Evolutionary conservation across 257 asterid species (phyloP).

Genomic region (Plantago major): DNA sequence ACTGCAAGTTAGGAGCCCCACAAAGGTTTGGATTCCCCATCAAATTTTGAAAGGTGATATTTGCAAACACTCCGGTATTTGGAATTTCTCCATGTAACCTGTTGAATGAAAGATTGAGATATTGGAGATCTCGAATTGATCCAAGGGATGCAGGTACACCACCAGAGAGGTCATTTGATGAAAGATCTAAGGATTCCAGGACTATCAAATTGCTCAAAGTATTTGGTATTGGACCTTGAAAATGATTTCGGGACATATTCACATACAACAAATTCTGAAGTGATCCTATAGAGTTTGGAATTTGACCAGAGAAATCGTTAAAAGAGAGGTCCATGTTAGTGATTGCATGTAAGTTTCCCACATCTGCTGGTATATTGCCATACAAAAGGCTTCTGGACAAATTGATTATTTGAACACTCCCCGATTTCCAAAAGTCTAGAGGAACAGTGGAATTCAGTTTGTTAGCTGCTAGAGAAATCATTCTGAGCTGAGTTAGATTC

Average conservation of each 20-base stretch:
- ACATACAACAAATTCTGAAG: constrained; percentile 27
- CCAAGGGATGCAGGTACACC: constrained; percentile 32
- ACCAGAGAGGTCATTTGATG: constrained; percentile 28
- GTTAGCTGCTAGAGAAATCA: constrained; percentile 29
- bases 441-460: constrained; percentile 26
- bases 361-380: constrained; percentile 24
- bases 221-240: constrained; percentile 26
- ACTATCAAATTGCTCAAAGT: constrained; percentile 25
- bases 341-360: constrained; percentile 28
- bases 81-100: constrained; percentile 32
- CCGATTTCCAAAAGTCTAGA: constrained; percentile 27
- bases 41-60: constrained; percentile 17
- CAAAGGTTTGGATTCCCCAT: constrained; percentile 31
- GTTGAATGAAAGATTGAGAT: constrained; percentile 34
- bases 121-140: constrained; percentile 27
- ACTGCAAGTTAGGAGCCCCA: constrained; percentile 23
- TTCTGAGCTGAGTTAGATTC: constrained; percentile 27
- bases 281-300: constrained; percentile 25
- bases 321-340: constrained; percentile 28
- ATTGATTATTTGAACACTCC: constrained; percentile 23
- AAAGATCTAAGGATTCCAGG: constrained; percentile 27
- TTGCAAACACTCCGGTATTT: constrained; percentile 23
- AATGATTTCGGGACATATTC: constrained; percentile 26
- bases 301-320: constrained; percentile 27
- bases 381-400: constrained; percentile 25